Evolutionary conservation across 2,329 filamentous ascomycete genomes (phyloP).

Genomic region (Leptographium lundbergii): DNA sequence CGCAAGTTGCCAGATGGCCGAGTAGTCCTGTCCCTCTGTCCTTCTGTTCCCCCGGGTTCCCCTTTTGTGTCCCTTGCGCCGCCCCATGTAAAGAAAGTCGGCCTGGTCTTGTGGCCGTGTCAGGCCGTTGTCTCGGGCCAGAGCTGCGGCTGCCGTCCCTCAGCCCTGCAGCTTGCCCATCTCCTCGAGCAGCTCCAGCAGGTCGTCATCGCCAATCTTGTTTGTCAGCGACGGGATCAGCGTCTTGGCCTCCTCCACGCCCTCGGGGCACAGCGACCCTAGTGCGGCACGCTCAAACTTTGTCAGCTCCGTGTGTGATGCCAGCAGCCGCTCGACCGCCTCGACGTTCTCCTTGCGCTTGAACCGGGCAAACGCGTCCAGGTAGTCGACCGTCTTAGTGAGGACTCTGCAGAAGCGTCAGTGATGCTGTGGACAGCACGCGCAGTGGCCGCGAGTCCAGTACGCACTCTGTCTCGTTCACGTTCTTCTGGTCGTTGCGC

Average conservation of each 20-base stretch:
- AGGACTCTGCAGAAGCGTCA: slow-evolving; percentile 45
- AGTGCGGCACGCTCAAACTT: slow-evolving; percentile 91
- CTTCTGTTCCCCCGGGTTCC: background rate
- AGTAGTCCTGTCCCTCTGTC: background rate
- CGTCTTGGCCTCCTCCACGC: slow-evolving; percentile 89
- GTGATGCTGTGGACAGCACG: background rate
- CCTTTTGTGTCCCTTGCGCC: slow-evolving; percentile 4
- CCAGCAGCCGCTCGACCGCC: slow-evolving; percentile 79
- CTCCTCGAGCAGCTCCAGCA: slow-evolving; percentile 82
- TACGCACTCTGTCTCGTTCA: slow-evolving; percentile 68
- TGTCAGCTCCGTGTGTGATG: slow-evolving; percentile 65
- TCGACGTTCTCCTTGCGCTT: slow-evolving; percentile 91
- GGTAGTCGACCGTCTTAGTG: slow-evolving; percentile 79
- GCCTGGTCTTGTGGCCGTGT: background rate
- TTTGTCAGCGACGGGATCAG: slow-evolving; percentile 79
- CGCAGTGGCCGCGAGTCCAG: background rate
- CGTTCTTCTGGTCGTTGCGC: slow-evolving; percentile 65
- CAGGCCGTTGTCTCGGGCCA: no score
- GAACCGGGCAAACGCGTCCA: slow-evolving; percentile 90
- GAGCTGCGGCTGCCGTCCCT: background rate
- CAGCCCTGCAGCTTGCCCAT: slow-evolving; percentile 60
- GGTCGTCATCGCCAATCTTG: slow-evolving; percentile 82
- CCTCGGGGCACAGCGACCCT: slow-evolving; percentile 83
- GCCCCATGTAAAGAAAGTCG: slow-evolving; percentile 1
- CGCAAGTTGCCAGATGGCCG: background rate